phyloP scores from a whole-genome alignment of 257 asterid genomes.

The Verbena officinalis region DNA sequence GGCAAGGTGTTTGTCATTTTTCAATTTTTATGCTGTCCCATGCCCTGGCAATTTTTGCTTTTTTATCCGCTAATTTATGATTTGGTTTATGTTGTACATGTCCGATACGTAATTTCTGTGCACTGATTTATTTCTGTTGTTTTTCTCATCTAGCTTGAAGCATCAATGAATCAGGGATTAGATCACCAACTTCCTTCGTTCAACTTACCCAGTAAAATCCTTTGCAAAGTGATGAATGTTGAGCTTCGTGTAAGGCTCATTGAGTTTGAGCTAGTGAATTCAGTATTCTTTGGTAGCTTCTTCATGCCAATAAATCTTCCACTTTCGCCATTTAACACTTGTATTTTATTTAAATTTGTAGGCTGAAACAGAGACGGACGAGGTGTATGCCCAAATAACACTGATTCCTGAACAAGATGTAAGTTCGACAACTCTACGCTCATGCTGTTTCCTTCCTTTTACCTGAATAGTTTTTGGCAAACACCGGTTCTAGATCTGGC shows the following conservation, averaged over 20 bases:
- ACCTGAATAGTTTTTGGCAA: not conserved
- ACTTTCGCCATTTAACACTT: not conserved
- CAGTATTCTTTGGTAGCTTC: not conserved
- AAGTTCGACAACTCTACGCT: not conserved
- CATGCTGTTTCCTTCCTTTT: not conserved
- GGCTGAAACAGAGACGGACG: constrained; percentile 11
- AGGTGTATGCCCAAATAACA: constrained; percentile 11
- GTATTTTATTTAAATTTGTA: not conserved
- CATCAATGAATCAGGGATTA: constrained; percentile 86
- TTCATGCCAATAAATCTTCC: not conserved
- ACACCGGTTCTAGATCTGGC: not conserved
- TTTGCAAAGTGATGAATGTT: constrained; percentile 90
- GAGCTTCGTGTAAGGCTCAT: constrained; percentile 69
- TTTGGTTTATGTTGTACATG: not conserved
- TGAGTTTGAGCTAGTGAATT: constrained; percentile 15
- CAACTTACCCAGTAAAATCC: constrained; percentile 84
- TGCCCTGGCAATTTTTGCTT: not conserved
- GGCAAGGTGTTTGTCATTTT: not conserved
- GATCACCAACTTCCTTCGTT: constrained; percentile 94
- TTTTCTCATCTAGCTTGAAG: constrained; percentile 79
- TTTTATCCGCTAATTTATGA: not conserved
- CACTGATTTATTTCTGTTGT: constrained; percentile 21
- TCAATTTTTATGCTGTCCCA: not conserved
- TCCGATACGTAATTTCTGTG: not conserved
- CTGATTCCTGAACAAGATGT: constrained; percentile 2